phyloP scores from a whole-genome alignment of 169 alveolate species.

The Eimeria mitis region DNA sequence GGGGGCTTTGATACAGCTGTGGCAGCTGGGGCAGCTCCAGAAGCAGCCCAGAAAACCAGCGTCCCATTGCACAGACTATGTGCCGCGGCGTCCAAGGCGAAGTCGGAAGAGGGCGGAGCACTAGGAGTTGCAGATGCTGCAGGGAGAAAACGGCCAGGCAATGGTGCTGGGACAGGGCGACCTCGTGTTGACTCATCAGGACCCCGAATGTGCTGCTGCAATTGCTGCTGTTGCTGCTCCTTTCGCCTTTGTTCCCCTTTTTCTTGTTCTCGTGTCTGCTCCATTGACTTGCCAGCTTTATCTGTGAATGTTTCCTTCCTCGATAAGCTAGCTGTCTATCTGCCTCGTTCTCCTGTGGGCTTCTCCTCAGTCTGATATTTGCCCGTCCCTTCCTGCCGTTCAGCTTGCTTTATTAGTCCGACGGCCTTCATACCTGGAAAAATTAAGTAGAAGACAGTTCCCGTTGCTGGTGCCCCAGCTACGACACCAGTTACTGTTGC shows the following conservation, averaged over 20 bases:
- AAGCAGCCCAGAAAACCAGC: constrained; percentile 21
- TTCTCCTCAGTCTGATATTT: neutral
- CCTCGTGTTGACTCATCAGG: neutral
- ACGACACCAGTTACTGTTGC: neutral
- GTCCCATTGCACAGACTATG: neutral
- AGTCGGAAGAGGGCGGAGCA: neutral
- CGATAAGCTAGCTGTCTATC: constrained; percentile 15
- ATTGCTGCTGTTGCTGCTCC: constrained; percentile 13
- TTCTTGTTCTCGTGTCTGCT: neutral
- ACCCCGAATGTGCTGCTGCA: neutral
- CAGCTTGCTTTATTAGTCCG: neutral
- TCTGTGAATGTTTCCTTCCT: neutral
- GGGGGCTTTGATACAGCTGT: constrained; percentile 4
- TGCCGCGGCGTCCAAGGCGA: neutral
- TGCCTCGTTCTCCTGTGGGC: neutral
- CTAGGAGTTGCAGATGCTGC: neutral
- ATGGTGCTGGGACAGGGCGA: neutral
- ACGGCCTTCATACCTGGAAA: neutral
- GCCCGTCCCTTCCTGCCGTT: neutral
- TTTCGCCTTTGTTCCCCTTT: neutral
- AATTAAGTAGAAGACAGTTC: neutral
- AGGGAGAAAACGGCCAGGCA: neutral
- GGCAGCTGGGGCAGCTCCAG: neutral
- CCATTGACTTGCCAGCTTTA: neutral
- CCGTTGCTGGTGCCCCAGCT: neutral